Percentiles rank a stretch among this genome's conserved stretches.
Evolutionary conservation across 805 yeast genomes (phyloP).

Genomic region (Pichia pseudocactophila): DNA sequence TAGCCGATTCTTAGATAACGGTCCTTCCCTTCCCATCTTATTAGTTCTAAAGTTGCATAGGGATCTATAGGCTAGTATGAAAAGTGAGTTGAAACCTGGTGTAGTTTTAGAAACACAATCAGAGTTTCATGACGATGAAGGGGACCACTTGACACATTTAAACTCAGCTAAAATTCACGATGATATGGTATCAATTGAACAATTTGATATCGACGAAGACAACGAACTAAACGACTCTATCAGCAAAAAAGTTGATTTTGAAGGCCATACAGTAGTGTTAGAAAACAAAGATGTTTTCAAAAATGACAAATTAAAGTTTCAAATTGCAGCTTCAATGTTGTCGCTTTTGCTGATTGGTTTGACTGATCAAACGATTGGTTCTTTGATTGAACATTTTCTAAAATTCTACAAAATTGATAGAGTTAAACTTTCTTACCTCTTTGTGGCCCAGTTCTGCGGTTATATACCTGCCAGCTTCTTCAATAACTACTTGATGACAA

Average conservation of each 20-base stretch:
- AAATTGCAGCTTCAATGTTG: conserved; percentile 32
- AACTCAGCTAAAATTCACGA: background rate
- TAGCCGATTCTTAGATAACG: too few relatives aligned
- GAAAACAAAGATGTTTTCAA: conserved; percentile 34
- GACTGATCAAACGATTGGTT: conserved; percentile 53
- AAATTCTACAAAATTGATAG: conserved; percentile 40
- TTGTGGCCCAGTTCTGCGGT: conserved; percentile 45
- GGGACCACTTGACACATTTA: background rate
- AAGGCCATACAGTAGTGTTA: conserved; percentile 22
- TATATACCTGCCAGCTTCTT: conserved; percentile 44
- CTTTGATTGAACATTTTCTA: conserved; percentile 45
- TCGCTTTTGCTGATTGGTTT: conserved; percentile 43
- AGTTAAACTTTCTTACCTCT: conserved; percentile 39
- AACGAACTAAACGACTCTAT: background rate
- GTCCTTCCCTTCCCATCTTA: too few relatives aligned
- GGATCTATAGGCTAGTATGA: too few relatives aligned
- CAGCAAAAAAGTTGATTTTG: conserved; percentile 3
- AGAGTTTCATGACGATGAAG: background rate
- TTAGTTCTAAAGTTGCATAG: too few relatives aligned
- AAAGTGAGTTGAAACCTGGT: too few relatives aligned
- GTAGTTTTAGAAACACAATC: background rate
- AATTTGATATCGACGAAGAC: conserved; percentile 1
- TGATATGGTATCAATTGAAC: conserved; percentile 6
- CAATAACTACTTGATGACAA: conserved; percentile 34
- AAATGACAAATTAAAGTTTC: conserved; percentile 33